Base-by-base conservation (phyloP, 345 rosid species). In the Eucalyptus melliodora region DNA sequence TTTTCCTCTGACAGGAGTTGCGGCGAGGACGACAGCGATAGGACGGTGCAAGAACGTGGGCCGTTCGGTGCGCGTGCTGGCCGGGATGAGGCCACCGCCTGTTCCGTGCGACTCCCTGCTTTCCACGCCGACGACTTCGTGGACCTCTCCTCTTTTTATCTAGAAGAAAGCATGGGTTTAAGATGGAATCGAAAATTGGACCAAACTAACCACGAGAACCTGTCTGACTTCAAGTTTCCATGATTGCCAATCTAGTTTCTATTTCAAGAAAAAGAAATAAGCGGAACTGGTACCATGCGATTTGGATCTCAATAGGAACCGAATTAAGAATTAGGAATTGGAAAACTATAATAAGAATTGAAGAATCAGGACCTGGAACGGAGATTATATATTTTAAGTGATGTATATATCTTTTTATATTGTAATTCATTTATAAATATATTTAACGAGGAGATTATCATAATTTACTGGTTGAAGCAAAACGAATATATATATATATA, bases 301-400 rank as follows among this genome's bases (percentile, higher is more conserved):
- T 53, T 53, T 53, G 59, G 5, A 3, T 53, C 24, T 53, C 10
- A 4, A 53, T 19, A 53, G 59, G 59, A 53, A 53, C 10, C 4
- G 24, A 8, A 53, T 53, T 53, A 21, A 8, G 56, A 53, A 53
- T 53, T 0, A 3, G 0, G 4, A 53, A 17, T 4, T 7, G 24
- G 1, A 53, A 53, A 53, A 19, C 24, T 53, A 53, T 1, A 53
- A 51, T 51, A 51, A 53, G 10, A 53, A 19, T 8, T 53, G 10
- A 53, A 53, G 2, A 19, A 8, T 2, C 2, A 0, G 1, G 6
- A 23, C 3, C 1, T 4, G 6, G 6, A 56, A 2, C 1, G 6
- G 3, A 56, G 30, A 24, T 56, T 56, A 56, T 56, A 56, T 2
- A 24, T 56, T 24, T 9, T 56, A 24, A 23, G 27, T 56, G 62